Conservation (phyloP, 2,329 filamentous ascomycete species). For the Oidium heveae region DNA sequence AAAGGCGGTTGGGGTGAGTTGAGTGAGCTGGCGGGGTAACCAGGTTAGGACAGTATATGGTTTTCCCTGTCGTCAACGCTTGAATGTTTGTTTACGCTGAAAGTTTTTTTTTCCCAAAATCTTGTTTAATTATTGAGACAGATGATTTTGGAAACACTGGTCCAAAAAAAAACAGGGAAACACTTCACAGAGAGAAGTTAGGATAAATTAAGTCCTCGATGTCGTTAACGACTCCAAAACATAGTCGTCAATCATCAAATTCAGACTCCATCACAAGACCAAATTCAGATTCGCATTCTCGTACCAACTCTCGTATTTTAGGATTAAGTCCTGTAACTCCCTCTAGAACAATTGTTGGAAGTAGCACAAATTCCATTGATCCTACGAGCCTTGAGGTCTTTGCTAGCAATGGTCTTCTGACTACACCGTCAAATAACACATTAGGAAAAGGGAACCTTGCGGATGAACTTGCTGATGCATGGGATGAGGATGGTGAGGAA, state of each 20-base stretch:
- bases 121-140: too few species aligned
- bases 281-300: constrained; percentile 7
- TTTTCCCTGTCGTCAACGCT: too few species aligned
- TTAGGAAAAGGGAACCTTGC: constrained; percentile 50
- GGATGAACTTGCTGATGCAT: constrained; percentile 54
- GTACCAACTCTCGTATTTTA: constrained; percentile 12
- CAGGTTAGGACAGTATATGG: too few species aligned
- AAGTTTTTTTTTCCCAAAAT: too few species aligned
- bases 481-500: constrained; percentile 38
- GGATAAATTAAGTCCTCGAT: constrained; percentile 12
- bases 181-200: too few species aligned
- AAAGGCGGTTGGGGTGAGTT: too few species aligned
- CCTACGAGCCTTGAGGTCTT: constrained; percentile 11
- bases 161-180: too few species aligned
- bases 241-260: constrained; percentile 31
- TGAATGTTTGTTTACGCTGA: too few species aligned
- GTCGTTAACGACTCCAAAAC: constrained; percentile 28
- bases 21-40: too few species aligned
- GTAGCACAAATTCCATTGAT: constrained; percentile 3
- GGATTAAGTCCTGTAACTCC: constrained; percentile 11
- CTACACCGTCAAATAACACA: constrained; percentile 16
- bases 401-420: constrained; percentile 16
- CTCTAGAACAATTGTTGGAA: constrained; percentile 1
- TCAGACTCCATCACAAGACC: constrained; percentile 16
- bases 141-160: too few species aligned